These are phyloP conservation scores for Pichia scutulata DNA, from an alignment of 805 yeast species.

Conservation along the genomic window DNA sequence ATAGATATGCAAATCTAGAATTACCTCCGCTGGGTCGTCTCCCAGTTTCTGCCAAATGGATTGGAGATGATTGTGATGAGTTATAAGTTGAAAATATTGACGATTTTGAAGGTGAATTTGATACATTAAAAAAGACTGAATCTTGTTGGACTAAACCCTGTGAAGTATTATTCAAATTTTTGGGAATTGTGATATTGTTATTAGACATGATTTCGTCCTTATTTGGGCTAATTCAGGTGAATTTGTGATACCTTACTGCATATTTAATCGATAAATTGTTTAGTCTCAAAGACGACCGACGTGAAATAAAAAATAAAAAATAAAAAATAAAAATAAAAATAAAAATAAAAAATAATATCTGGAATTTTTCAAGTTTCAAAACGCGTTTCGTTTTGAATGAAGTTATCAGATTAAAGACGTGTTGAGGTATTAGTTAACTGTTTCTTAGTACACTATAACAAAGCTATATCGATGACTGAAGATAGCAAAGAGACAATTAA, in stretches of 20 bases:
- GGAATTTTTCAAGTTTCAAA: not conserved
- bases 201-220: not conserved
- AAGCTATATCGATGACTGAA: not conserved
- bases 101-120: conserved; percentile 3
- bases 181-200: not conserved
- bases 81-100: not conserved
- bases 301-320: not conserved
- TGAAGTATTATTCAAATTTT: not conserved
- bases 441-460: not conserved
- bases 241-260: too few species aligned
- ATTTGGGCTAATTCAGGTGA: not conserved
- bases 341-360: too few species aligned
- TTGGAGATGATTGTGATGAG: conserved; percentile 13
- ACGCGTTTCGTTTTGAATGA: not conserved
- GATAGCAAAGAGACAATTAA: not conserved
- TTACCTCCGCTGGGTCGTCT: conserved; percentile 29
- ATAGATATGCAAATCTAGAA: conserved; percentile 53
- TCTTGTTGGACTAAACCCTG: not conserved
- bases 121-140: not conserved
- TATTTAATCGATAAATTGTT: too few species aligned
- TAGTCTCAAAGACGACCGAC: not conserved
- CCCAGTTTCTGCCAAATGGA: conserved; percentile 17
- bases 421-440: not conserved
- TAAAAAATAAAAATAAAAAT: too few species aligned
- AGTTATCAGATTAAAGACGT: not conserved